These are phyloP conservation scores for Cupressus sempervirens DNA, from an alignment of 75 land plant genomes.

Conservation along the genomic window DNA sequence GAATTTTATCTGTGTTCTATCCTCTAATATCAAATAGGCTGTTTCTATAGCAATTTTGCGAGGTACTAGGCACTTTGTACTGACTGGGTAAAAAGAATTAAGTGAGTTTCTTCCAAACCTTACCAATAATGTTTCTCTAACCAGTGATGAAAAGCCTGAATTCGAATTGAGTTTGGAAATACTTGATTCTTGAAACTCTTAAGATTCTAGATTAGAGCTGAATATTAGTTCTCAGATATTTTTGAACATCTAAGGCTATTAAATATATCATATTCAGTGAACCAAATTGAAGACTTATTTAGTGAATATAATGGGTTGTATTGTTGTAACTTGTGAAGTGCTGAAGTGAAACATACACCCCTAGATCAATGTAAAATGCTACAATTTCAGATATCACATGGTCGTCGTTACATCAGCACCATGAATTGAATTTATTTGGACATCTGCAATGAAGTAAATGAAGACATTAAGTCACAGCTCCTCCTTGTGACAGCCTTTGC, in stretches of 20 bases:
- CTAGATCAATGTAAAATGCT: neutral
- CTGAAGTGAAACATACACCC: neutral
- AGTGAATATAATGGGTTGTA: neutral
- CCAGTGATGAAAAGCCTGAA: neutral
- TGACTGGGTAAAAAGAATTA: neutral
- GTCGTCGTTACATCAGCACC: neutral
- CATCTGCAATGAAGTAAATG: neutral
- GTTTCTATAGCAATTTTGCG: neutral
- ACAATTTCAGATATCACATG: neutral
- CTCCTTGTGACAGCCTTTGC: neutral
- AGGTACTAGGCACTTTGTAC: neutral
- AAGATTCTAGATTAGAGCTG: neutral
- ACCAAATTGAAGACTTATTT: neutral
- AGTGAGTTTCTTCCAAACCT: neutral
- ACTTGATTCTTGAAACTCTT: neutral
- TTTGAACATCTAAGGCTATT: neutral
- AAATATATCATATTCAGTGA: neutral
- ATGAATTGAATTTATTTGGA: neutral
- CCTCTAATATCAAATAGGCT: neutral
- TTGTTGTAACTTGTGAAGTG: neutral
- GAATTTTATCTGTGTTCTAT: neutral
- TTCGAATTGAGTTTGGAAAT: neutral
- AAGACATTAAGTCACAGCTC: neutral
- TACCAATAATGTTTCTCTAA: neutral
- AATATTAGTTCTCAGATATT: neutral